Base-by-base conservation (phyloP, 1,284 basidiomycete species). In the Pisolithus thermaeus region DNA sequence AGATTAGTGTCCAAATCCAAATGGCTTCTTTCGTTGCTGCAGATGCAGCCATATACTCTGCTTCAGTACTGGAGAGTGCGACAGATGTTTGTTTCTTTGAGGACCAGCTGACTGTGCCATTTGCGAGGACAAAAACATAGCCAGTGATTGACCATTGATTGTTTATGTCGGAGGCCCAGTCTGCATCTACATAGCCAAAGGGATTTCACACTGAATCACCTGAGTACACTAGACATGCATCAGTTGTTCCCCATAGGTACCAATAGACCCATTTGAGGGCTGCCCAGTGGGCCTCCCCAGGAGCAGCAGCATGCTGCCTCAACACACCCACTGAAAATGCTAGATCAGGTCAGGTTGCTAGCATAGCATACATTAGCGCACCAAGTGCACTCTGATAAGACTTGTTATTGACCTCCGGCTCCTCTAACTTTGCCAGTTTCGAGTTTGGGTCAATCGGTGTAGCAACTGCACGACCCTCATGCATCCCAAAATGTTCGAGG, bases 61-160 rank as follows among this genome's bases (percentile, higher is more conserved):
- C 67, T 60, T 70, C 63, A 40, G 62, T 68, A 9, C 59, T 62
- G 9, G 66, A 71, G 4, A 63, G 47, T 3, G 67, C 58, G 41
- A 67, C 51, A 11, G 61, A 61, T 11, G 56, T 54, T 50, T 70
- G 67, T 38, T 46, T 52, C 20, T 58, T 52, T 4, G 63, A 67
- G 37, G 42, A 48, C 66, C 68, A 70, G 25, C 46, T 52, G 16
- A 52, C 30, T 4, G 44, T 35, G n/a, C 12, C 44, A 3, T 37
- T 25, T 1, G 44, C 12, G 4, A 37, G 18, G 11, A 51, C 3
- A 27, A 46, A 51, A 18, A 46, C 37, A 23, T 39, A 40, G 35
- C 50, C 44, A 27, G 44, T 38, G 7, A n/a, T 47, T 3, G 36
- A 51, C 6, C 32, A 16, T 16, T n/a, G 5, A 20, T 51, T 35